Evolutionary conservation across 257 asterid species (phyloP).

Genomic region (Voacanga thouarsii): DNA sequence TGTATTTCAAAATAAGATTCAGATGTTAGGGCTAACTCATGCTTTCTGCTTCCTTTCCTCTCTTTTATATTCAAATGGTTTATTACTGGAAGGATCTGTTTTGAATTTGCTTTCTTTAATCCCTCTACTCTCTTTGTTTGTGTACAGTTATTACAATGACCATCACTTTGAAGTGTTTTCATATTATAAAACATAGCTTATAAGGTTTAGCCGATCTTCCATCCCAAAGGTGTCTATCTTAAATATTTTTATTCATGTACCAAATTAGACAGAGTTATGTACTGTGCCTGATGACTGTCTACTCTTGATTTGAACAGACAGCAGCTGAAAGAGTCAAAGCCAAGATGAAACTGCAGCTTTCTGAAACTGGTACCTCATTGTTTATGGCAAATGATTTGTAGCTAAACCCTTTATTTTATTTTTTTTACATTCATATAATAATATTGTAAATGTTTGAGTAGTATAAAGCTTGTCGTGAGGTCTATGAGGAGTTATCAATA

Average conservation of each 20-base stretch:
- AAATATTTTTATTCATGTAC: not conserved
- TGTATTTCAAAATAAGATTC: not conserved
- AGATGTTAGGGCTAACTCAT: not conserved
- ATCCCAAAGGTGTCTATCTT: not conserved
- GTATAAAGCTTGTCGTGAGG: not conserved
- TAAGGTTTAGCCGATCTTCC: not conserved
- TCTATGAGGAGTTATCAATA: not conserved
- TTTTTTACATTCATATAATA: not conserved
- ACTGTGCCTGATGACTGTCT: constrained; percentile 15
- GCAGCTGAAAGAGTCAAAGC: constrained; percentile 93
- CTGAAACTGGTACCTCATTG: constrained; percentile 58
- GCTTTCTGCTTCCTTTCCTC: not conserved
- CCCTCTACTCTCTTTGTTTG: not conserved
- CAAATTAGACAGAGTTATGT: not conserved
- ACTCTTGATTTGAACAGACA: constrained; percentile 40
- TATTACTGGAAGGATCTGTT: not conserved
- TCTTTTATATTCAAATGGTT: no score
- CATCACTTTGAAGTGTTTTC: not conserved
- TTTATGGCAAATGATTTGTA: not conserved
- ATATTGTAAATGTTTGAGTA: not conserved
- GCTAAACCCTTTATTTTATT: not conserved
- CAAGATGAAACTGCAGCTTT: constrained; percentile 89
- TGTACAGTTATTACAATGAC: not conserved
- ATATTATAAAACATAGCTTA: not conserved
- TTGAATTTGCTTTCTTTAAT: not conserved